These are phyloP conservation scores for Pyrenochaeta sp. DNA, from an alignment of 2,329 filamentous ascomycete species.

Conservation along the genomic window DNA sequence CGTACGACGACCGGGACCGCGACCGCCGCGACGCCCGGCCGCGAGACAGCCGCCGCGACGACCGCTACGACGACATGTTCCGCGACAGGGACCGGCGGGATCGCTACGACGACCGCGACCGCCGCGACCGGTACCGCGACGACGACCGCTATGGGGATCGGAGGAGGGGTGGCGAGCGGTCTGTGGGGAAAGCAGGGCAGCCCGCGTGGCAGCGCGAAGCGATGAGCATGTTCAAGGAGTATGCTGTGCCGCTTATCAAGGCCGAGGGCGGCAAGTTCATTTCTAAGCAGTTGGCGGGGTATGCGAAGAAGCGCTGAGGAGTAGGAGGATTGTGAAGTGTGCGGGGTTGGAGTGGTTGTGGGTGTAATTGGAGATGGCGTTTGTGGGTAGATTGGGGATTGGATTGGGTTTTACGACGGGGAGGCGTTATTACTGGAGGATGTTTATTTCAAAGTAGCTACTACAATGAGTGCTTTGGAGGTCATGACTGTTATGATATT, in stretches of 20 bases:
- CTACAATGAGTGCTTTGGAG: too few species aligned
- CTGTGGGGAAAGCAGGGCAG: conserved; percentile 20
- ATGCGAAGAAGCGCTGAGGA: conserved; percentile 24
- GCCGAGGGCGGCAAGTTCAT: conserved; percentile 41
- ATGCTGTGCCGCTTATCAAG: conserved; percentile 44
- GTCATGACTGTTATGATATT: too few species aligned
- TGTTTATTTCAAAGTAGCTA: too few species aligned
- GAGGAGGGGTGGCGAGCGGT: conserved; percentile 15
- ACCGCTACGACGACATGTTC: conserved; percentile 30
- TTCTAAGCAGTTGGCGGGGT: conserved; percentile 35
- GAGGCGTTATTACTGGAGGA: too few species aligned
- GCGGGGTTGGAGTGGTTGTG: too few species aligned
- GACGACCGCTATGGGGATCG: conserved; percentile 23
- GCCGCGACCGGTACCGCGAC: conserved; percentile 20
- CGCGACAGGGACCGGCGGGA: conserved; percentile 19
- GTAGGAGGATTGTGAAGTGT: too few species aligned
- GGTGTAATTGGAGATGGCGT: too few species aligned
- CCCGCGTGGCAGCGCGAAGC: conserved; percentile 42
- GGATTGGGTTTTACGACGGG: too few species aligned
- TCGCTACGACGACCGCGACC: conserved; percentile 23
- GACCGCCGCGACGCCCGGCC: too few species aligned
- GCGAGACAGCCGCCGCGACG: conserved; percentile 17
- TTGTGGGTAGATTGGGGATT: too few species aligned
- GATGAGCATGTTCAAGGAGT: conserved; percentile 41
- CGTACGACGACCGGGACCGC: conserved; percentile 21